These are phyloP conservation scores for Lupinus albus DNA, from an alignment of 306 rosid genomes.

Conservation along the genomic window DNA sequence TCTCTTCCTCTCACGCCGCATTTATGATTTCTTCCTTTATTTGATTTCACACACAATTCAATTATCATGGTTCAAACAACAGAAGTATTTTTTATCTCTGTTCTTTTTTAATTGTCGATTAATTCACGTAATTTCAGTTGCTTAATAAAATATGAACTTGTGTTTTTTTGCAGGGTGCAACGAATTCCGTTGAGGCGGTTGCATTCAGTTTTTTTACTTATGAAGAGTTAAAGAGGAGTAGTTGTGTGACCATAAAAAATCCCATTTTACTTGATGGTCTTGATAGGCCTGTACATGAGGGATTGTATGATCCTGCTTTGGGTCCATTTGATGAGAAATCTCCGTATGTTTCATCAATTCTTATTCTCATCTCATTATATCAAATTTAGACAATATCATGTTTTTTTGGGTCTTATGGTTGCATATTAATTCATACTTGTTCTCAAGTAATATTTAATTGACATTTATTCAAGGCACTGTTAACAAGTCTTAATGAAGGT, in stretches of 20 bases:
- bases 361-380: not conserved
- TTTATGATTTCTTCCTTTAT: too few species aligned
- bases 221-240: constrained; percentile 60
- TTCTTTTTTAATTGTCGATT: too few species aligned
- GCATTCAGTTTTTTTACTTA: constrained; percentile 66
- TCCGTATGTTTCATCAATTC: constrained; percentile 46
- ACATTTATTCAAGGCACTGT: not conserved
- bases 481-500: too few species aligned
- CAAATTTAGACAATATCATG: not conserved
- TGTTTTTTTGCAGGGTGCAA: constrained; percentile 54
- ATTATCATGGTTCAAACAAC: too few species aligned
- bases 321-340: constrained; percentile 66
- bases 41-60: too few species aligned
- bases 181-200: constrained; percentile 61
- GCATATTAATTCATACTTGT: not conserved
- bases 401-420: too few species aligned
- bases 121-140: not conserved
- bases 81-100: too few species aligned
- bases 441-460: not conserved
- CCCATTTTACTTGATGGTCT: constrained; percentile 46
- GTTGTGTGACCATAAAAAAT: constrained; percentile 56
- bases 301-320: constrained; percentile 80
- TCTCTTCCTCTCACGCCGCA: too few species aligned
- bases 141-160: not conserved
- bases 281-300: constrained; percentile 56